A percentile compares a stretch with the other conserved stretches of the same genome.
Evolutionary conservation across 169 alveolate species (phyloP).

Genomic region (Cryptosporidium parvum): DNA sequence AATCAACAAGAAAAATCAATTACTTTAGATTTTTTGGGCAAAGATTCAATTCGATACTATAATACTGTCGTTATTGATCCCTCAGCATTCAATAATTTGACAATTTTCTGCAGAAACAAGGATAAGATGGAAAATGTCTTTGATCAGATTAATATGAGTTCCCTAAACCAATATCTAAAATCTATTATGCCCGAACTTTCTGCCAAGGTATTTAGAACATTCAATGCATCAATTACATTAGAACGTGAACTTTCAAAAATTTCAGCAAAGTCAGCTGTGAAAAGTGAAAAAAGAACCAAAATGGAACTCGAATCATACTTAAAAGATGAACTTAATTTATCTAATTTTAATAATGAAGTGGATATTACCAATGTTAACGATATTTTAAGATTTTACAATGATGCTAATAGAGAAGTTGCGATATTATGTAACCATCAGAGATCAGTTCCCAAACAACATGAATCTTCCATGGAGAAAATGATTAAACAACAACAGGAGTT

Average conservation of each 20-base stretch:
- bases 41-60: slow-evolving; percentile 96
- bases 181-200: slow-evolving; percentile 96
- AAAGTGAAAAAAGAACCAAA: slow-evolving; percentile 11
- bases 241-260: slow-evolving; percentile 90
- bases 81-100: slow-evolving; percentile 87
- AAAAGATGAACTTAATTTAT: slow-evolving; percentile 4
- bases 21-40: slow-evolving; percentile 95
- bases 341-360: slow-evolving; percentile 31
- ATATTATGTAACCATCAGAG: slow-evolving; percentile 97
- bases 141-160: slow-evolving; percentile 85
- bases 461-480: slow-evolving; percentile 92
- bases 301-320: not conserved
- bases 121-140: slow-evolving; percentile 92
- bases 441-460: slow-evolving; percentile 94
- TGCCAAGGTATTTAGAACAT: slow-evolving; percentile 99
- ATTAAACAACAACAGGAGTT: slow-evolving; percentile 86
- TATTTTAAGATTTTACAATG: slow-evolving; percentile 94
- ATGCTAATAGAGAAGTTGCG: slow-evolving; percentile 98
- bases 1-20: slow-evolving; percentile 81
- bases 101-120: slow-evolving; percentile 88
- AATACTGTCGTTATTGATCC: slow-evolving; percentile 92
- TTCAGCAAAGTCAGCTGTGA: slow-evolving; percentile 23
- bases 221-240: slow-evolving; percentile 98
- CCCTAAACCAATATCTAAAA: slow-evolving; percentile 94
- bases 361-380: slow-evolving; percentile 88